These are phyloP conservation scores for Rhodotorula glutinis DNA, from an alignment of 1,284 basidiomycete genomes.

Conservation along the genomic window DNA sequence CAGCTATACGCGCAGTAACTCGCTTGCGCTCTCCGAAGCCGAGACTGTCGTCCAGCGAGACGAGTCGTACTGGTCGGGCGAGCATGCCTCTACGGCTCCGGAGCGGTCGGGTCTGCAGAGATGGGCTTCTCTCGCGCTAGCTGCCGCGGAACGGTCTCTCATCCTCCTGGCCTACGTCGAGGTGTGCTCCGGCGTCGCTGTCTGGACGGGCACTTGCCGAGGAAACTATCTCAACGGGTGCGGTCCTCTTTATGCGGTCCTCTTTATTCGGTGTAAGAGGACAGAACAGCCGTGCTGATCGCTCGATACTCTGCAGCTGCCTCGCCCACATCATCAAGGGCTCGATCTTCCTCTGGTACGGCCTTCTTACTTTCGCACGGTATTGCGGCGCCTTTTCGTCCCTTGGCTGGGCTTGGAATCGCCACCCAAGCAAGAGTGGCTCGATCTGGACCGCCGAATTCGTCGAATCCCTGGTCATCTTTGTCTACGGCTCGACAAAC, in stretches of 20 bases:
- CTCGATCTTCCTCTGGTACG: constrained; percentile 57
- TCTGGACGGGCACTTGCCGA: constrained; percentile 44
- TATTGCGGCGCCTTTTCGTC: constrained; percentile 87
- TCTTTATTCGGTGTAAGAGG: constrained; percentile 66
- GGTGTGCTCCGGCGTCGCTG: constrained; percentile 21
- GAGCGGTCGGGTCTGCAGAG: background rate
- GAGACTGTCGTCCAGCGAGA: constrained; percentile 35
- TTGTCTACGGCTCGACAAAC: constrained; percentile 83
- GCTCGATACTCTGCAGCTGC: no score
- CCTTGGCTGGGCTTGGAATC: constrained; percentile 94
- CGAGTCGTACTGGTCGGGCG: constrained; percentile 20
- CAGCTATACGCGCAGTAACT: constrained; percentile 19
- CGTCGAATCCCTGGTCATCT: constrained; percentile 81
- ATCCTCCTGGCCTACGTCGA: constrained; percentile 32
- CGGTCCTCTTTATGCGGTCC: constrained; percentile 58
- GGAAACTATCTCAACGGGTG: constrained; percentile 46
- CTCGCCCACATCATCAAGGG: constrained; percentile 88
- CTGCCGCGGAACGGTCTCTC: constrained; percentile 13
- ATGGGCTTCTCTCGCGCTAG: background rate
- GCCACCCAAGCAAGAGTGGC: constrained; percentile 42
- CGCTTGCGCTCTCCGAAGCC: constrained; percentile 27
- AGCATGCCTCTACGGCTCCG: constrained; percentile 3
- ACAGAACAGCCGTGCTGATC: no score
- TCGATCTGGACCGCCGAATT: constrained; percentile 70
- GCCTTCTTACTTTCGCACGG: constrained; percentile 79